Evolutionary conservation across 2,329 filamentous ascomycete genomes (phyloP), one percentile per base, ranked within the genome.

Genomic region (Phyllosticta citriasiana): DNA sequence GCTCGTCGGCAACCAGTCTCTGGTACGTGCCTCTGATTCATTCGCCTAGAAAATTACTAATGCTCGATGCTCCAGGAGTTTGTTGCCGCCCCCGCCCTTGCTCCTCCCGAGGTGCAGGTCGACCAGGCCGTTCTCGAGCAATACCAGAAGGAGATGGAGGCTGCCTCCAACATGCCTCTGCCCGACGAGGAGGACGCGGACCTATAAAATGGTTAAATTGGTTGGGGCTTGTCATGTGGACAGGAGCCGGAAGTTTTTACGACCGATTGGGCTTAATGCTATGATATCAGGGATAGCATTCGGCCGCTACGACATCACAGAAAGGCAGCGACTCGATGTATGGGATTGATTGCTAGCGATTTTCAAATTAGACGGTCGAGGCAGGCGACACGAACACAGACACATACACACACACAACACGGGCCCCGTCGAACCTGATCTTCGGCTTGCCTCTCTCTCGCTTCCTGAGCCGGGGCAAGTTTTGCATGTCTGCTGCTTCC

Each of bases 51-150:
- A 47, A 47, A 16, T 19, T 47, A n/a, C 40, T 47, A 47, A 47
- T n/a, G 6, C 6, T 47, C 4, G 40, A 7, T 19, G 40, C 19
- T 22, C 19, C 67, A 96, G 91, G 93, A 97, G 78, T 97, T 99
- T 74, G 93, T 97, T 71, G 94, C 94, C 71, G 92, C 91, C 65
- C 89, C 91, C 66, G 94, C 94, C 70, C 88, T 99, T 70, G 94
- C 93, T 68, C 94, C 94, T 70, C 92, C 94, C 65, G 93, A 94
- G 76, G 91, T 93, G 70, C 80, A 87, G 74, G 90, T 99, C 78
- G 91, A 97, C 79, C 84, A 88, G 78, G 83, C 81, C 61, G 87
- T 95, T 67, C 84, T 97, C 72, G 82, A 84, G 69, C 77, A 90
- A 80, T 96, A 96, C 83, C 81, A 88, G 77, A 81, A 88, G 78